A percentile compares a stretch with the other conserved stretches of the same genome.
Evolutionary conservation across 768 basidiomycete genomes (phyloP).

Genomic region (Boletus pseudo-olivaceus): DNA sequence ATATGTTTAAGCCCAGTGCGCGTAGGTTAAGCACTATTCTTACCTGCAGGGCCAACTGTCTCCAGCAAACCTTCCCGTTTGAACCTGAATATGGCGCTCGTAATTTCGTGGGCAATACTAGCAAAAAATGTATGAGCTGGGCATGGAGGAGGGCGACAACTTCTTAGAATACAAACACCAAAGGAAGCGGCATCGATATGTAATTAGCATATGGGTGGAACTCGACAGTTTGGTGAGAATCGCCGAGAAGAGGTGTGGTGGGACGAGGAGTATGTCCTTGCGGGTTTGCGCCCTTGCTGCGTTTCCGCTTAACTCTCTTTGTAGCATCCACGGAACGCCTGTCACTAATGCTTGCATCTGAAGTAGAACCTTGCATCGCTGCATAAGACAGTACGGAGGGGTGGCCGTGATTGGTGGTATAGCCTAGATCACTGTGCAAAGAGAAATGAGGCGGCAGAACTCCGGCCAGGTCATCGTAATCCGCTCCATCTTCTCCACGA

Average conservation of each 20-base stretch:
- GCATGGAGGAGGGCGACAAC: not conserved
- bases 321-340: constrained; percentile 45
- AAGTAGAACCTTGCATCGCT: constrained; percentile 35
- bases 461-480: constrained; percentile 62
- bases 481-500: constrained; percentile 75
- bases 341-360: constrained; percentile 23
- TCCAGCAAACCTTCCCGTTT: constrained; percentile 81
- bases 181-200: constrained; percentile 74
- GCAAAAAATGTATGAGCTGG: not conserved
- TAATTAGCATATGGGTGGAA: constrained; percentile 56
- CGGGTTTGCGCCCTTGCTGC: constrained; percentile 50
- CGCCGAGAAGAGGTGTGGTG: constrained; percentile 62
- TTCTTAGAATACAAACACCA: constrained; percentile 50
- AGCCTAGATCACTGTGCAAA: constrained; percentile 43
- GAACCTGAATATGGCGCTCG: constrained; percentile 64
- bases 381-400: constrained; percentile 39
- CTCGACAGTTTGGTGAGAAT: constrained; percentile 54
- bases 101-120: constrained; percentile 82
- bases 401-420: constrained; percentile 33
- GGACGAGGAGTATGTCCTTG: constrained; percentile 27
- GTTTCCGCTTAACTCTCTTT: constrained; percentile 66
- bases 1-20: not conserved
- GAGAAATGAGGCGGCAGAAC: constrained; percentile 63
- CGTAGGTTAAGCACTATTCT: constrained; percentile 9
- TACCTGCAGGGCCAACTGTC: constrained; percentile 85